These are phyloP conservation scores for Trypanosoma cruzi DNA, from an alignment of 208 protist genomes.

Conservation along the genomic window DNA sequence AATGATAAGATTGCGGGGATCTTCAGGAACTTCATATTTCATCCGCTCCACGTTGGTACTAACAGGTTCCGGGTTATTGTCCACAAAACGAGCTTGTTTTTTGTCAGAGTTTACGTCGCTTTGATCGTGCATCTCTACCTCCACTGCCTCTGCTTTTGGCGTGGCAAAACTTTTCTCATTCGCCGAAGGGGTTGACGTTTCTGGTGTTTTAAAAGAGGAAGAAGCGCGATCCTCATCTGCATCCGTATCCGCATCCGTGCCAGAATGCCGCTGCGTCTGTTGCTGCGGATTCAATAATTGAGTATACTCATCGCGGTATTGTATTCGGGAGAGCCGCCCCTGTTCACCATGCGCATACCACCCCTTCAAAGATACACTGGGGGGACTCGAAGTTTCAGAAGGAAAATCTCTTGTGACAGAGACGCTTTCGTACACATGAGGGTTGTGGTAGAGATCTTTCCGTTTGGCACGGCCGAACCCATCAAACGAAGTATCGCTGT, in stretches of 20 bases:
- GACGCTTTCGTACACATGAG: background rate
- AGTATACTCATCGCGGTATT: background rate
- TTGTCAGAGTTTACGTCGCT: background rate
- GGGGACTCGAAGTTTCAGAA: background rate
- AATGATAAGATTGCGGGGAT: conserved; percentile 59
- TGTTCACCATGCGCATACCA: background rate
- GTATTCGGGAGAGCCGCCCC: background rate
- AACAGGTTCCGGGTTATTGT: background rate
- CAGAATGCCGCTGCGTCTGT: background rate
- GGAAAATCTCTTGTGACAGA: no score
- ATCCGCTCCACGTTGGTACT: conserved; percentile 19
- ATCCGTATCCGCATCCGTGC: no score
- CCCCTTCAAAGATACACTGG: background rate
- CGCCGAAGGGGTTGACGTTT: background rate
- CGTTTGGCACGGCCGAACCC: background rate
- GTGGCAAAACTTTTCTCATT: background rate
- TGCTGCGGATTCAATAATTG: background rate
- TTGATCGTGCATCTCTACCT: background rate
- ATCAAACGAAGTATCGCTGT: background rate
- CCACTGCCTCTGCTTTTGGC: background rate
- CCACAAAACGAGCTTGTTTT: background rate
- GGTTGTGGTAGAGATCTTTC: background rate
- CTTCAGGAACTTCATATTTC: conserved; percentile 36
- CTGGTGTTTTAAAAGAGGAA: background rate
- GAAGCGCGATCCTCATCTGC: background rate